Evolutionary conservation across 306 rosid species (phyloP), one percentile per base, ranked within the genome.

Genomic region (Rosa lucieae): DNA sequence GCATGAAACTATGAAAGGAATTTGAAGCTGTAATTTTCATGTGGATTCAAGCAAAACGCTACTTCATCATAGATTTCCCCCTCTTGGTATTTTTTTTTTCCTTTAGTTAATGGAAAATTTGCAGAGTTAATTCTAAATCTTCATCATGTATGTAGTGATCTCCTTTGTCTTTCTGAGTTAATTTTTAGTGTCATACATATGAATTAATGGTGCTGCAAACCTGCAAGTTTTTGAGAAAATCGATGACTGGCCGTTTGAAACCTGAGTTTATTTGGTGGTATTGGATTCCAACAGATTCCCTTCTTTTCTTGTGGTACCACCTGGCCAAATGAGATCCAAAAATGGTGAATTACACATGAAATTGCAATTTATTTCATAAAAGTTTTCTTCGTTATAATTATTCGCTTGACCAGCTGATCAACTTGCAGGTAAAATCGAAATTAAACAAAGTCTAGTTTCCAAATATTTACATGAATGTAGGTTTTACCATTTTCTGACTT

Each of bases 211-310:
- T 56, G 53, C 39, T 26, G 67, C 40, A 61, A 55, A 29, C 29
- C 67, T 14, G 69, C 23, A 43, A 70, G 52, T 70, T 71, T 18
- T 68, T 52, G 35, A 72, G 76, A 47, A 72, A 77, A 47, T 77
- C 52, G 29, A 80, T 66, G 72, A 52, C 32, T 59, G 67, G 69
- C 51, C 58, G 13, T 15, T 46, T 37, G 72, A 40, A 66, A 67
- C 65, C 55, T 76, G 59, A 46, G 53, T 79, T 66, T 52, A 21
- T 10, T 23, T 29, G 40, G 26, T 70, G 35, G 61, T 75, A 63
- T 44, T 76, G 77, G 67, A 71, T 80, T 76, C 46, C 58, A 67
- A 71, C 43, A 55, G 76, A 76, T 75, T 62, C 69, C 43, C 67
- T 8, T 73, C 4, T 69, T 61, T 51, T 14, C 5, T 44, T 5